Evolutionary conservation across 1,284 basidiomycete genomes (phyloP).

Genomic region (Fomitopsis palustris): DNA sequence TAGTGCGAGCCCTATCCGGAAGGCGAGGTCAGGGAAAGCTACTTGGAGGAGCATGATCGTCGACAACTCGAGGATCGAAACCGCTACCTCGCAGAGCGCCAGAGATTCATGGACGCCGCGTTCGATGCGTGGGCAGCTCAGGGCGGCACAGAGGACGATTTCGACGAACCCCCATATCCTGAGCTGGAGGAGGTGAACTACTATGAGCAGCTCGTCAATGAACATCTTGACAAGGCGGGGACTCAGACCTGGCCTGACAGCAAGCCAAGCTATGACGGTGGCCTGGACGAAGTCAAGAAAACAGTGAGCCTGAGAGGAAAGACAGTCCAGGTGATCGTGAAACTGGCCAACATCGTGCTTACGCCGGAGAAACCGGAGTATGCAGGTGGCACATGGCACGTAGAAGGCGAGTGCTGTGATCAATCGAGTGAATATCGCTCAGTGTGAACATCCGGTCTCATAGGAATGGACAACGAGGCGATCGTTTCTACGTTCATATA

Average conservation of each 20-base stretch:
- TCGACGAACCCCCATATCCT: not conserved
- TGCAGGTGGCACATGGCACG: constrained; percentile 32
- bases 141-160: not conserved
- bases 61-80: not conserved
- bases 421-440: constrained; percentile 83
- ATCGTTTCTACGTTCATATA: constrained; percentile 38
- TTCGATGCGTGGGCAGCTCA: not conserved
- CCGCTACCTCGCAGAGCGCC: not conserved
- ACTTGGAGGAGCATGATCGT: not conserved
- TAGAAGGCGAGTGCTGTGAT: constrained; percentile 35
- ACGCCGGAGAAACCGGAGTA: constrained; percentile 39
- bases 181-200: not conserved
- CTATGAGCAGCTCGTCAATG: not conserved
- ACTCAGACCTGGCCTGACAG: not conserved
- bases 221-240: not conserved
- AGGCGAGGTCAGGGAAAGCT: not conserved
- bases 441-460: no score
- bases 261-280: not conserved
- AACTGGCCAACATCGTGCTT: constrained; percentile 45
- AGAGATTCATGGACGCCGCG: not conserved
- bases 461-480: not conserved
- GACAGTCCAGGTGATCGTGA: constrained; percentile 45
- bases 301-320: constrained; percentile 13
- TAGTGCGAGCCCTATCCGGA: not conserved
- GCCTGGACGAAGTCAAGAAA: not conserved